These are phyloP conservation scores for Cinnamomum micranthum DNA, from an alignment of 164 flowering plant species.

Conservation along the genomic window DNA sequence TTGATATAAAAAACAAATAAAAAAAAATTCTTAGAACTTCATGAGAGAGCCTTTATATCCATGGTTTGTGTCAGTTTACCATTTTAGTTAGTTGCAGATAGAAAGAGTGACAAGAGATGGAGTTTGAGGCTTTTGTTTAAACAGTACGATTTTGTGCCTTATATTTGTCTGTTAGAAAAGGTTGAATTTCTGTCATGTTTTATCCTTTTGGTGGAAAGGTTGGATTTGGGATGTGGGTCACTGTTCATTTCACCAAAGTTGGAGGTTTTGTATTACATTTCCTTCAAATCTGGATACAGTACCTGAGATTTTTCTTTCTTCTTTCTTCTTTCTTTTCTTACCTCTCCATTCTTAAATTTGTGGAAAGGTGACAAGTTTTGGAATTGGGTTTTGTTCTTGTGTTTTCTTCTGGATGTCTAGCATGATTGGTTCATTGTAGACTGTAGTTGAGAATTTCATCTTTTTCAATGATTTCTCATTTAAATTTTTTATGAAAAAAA, in stretches of 20 bases:
- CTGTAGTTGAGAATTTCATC: no score
- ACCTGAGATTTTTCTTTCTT: background rate
- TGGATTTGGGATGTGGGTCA: background rate
- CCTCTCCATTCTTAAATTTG: no score
- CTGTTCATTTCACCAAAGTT: background rate
- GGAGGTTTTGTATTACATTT: background rate
- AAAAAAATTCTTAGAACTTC: constrained; percentile 18
- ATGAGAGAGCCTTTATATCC: constrained; percentile 29
- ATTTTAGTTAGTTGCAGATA: constrained; percentile 26
- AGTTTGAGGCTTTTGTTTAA: constrained; percentile 20
- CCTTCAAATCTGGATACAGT: background rate
- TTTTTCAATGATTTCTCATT: no score
- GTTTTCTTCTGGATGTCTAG: no score
- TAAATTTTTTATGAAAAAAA: no score
- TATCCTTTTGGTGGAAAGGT: background rate
- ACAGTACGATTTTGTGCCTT: constrained; percentile 9
- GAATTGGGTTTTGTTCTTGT: no score
- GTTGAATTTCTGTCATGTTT: background rate
- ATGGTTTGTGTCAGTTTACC: constrained; percentile 31
- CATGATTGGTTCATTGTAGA: no score
- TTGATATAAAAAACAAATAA: no score
- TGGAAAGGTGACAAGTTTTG: no score
- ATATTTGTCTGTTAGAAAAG: background rate
- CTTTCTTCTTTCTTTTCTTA: background rate
- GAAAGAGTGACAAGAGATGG: constrained; percentile 15